phyloP scores from a whole-genome alignment of 2,329 filamentous ascomycete genomes.

The Sporothrix euskadiensis region DNA sequence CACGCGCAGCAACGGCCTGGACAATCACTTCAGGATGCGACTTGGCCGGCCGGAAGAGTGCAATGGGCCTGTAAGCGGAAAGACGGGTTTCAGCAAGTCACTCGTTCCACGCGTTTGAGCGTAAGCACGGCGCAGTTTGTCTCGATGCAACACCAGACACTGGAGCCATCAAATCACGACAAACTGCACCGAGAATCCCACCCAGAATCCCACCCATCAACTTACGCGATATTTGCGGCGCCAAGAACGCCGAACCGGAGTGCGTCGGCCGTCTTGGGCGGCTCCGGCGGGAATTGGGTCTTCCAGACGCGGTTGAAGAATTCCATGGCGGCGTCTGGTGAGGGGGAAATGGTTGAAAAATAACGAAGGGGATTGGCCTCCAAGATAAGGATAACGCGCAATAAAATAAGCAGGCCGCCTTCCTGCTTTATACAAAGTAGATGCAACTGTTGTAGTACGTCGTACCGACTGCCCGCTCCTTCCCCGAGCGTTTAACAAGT shows the following conservation, averaged over 20 bases:
- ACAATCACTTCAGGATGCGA: slow-evolving; percentile 56
- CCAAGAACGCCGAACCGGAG: slow-evolving; percentile 47
- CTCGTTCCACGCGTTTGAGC: neutral
- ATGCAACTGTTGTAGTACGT: neutral
- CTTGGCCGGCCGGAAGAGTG: slow-evolving; percentile 51
- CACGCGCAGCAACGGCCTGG: slow-evolving; percentile 54
- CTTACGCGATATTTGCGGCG: slow-evolving; percentile 45
- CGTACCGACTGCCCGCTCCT: neutral
- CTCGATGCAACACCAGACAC: too few relatives aligned
- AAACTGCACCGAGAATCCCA: neutral
- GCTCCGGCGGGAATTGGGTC: slow-evolving; percentile 24
- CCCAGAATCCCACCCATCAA: neutral
- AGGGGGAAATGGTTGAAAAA: neutral
- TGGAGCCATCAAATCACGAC: too few relatives aligned
- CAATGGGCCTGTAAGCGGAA: slow-evolving; percentile 36
- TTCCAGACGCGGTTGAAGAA: slow-evolving; percentile 28
- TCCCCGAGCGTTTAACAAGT: neutral
- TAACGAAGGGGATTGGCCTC: neutral
- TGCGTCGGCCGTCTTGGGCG: slow-evolving; percentile 32
- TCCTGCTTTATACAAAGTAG: neutral
- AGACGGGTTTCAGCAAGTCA: neutral
- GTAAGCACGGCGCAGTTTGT: neutral
- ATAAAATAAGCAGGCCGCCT: neutral
- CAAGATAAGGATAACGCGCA: too few relatives aligned
- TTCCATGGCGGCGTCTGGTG: neutral